Conservation (phyloP, 1,139 yeast species). For the Saccharomyces hybrid region DNA sequence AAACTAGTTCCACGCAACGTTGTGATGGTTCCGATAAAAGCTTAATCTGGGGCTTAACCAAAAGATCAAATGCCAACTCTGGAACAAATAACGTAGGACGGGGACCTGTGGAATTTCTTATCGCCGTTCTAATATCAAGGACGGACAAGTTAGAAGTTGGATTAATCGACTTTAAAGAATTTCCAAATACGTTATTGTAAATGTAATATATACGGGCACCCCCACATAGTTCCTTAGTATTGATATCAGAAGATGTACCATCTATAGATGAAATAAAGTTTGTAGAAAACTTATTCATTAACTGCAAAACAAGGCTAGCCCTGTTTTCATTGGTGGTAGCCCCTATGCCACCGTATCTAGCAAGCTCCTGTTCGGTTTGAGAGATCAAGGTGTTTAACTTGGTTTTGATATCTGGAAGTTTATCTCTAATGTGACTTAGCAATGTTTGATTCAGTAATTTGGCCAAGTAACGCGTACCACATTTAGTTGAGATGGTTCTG, state of each 20-base stretch:
- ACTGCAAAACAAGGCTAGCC: conserved; percentile 71
- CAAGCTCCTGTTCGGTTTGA: conserved; percentile 90
- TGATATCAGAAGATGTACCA: conserved; percentile 78
- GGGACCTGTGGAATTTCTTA: conserved; percentile 95
- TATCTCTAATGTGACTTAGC: conserved; percentile 88
- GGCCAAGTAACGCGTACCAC: conserved; percentile 87
- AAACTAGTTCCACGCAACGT: conserved; percentile 90
- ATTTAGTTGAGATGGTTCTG: conserved; percentile 71
- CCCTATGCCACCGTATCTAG: conserved; percentile 65
- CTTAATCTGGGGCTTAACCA: conserved; percentile 92
- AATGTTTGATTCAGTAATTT: conserved; percentile 78
- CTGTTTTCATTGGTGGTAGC: conserved; percentile 52
- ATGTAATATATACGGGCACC: conserved; percentile 95
- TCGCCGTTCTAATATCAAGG: conserved; percentile 87
- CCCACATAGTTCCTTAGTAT: conserved; percentile 92
- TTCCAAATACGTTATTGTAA: conserved; percentile 84
- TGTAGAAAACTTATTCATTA: conserved; percentile 91
- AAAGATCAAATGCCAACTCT: conserved; percentile 87
- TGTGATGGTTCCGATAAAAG: conserved; percentile 86
- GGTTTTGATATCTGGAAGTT: conserved; percentile 94
- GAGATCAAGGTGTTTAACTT: conserved; percentile 88
- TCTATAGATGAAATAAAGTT: conserved; percentile 84
- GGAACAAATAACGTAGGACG: conserved; percentile 95
- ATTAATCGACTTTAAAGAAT: conserved; percentile 65
- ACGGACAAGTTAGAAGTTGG: conserved; percentile 79